A percentile compares a stretch with the other conserved stretches of the same genome.
phyloP scores from a whole-genome alignment of 2,329 filamentous ascomycete genomes.

The Alternaria ethzedia region DNA sequence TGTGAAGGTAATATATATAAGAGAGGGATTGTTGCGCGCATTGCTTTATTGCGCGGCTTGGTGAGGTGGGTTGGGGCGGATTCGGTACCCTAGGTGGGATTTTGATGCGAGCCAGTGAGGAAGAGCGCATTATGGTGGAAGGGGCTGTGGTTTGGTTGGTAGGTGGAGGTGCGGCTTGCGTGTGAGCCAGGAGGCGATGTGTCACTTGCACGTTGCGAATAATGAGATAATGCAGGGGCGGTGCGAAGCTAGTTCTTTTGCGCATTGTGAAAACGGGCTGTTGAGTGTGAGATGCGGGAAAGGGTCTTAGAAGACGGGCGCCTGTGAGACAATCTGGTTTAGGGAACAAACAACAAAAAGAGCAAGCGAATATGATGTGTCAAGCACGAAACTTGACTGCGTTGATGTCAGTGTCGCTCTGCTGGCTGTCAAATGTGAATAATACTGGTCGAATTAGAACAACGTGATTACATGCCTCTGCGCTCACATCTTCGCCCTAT shows the following conservation, averaged over 20 bases:
- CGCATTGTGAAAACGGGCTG: background rate
- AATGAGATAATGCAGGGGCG: background rate
- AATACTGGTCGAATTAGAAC: background rate
- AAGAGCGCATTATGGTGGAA: background rate
- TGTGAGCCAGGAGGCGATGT: background rate
- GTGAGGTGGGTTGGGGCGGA: background rate
- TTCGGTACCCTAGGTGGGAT: background rate
- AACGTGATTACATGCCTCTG: background rate
- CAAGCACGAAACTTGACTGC: background rate
- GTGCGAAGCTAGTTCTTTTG: background rate
- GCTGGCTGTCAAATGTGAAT: background rate
- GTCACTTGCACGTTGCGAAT: background rate
- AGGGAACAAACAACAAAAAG: background rate
- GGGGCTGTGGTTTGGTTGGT: background rate
- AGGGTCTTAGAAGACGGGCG: background rate
- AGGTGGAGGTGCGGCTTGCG: background rate
- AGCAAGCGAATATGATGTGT: background rate
- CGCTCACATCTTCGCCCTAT: constrained; percentile 32
- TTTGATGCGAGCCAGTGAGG: background rate
- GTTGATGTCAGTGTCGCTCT: background rate
- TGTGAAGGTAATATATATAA: background rate
- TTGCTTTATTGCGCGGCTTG: background rate
- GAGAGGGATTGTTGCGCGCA: background rate
- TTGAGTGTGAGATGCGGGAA: background rate
- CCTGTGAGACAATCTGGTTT: background rate